These are phyloP conservation scores for Tulasnella sp. DNA, from an alignment of 768 basidiomycete genomes.

Conservation along the genomic window DNA sequence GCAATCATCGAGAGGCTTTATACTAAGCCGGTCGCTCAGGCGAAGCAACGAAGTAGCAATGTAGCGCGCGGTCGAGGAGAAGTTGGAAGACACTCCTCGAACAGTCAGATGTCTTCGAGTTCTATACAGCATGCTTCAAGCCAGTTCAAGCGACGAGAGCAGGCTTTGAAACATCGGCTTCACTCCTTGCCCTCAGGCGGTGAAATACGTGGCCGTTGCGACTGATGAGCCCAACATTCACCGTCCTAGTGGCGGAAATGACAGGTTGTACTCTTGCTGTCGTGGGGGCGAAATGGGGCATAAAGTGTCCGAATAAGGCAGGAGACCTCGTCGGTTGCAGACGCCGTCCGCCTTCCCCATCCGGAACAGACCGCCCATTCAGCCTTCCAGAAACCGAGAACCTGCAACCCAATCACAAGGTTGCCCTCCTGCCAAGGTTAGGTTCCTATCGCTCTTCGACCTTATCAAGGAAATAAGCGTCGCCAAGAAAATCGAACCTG, in stretches of 20 bases:
- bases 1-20: neutral
- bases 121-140: neutral
- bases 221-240: too few species aligned
- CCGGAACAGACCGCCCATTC: neutral
- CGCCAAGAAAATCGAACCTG: neutral
- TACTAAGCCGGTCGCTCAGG: neutral
- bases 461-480: neutral
- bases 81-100: neutral
- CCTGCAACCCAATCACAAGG: neutral
- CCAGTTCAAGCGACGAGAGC: neutral
- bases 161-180: neutral
- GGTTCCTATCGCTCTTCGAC: neutral
- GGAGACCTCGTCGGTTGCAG: neutral
- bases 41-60: neutral
- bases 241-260: too few species aligned
- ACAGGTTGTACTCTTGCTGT: too few species aligned
- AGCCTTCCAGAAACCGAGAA: neutral
- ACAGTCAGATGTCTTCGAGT: neutral
- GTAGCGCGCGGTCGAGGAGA: neutral
- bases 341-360: neutral
- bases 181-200: too few species aligned
- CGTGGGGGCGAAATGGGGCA: too few species aligned
- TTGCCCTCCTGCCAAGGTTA: neutral
- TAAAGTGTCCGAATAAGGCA: neutral
- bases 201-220: too few species aligned